Evolutionary conservation across 2,329 filamentous ascomycete species (phyloP).

Genomic region (Elsinoe australis): DNA sequence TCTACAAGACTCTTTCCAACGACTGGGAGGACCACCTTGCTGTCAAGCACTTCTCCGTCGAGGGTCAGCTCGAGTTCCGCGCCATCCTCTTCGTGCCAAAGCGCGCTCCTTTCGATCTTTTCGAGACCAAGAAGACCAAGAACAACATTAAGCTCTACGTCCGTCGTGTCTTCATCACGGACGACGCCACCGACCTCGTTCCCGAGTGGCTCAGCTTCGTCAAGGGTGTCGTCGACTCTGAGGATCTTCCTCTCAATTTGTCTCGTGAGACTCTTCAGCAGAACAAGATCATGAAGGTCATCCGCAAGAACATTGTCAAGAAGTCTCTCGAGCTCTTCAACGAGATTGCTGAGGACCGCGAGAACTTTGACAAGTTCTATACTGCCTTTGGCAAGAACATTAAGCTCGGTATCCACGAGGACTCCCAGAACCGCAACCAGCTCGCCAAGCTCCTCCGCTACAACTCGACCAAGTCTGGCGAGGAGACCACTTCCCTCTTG

Average conservation of each 20-base stretch:
- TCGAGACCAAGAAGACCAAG: conserved; percentile 99
- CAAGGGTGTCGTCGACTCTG: conserved; percentile 99
- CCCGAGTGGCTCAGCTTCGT: conserved; percentile 99
- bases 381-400: conserved; percentile 99
- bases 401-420: conserved; percentile 99
- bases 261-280: conserved; percentile 99
- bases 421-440: conserved; percentile 85
- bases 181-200: conserved; percentile 97
- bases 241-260: conserved; percentile 98
- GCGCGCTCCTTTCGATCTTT: conserved; percentile 98
- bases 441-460: conserved; percentile 98
- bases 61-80: conserved; percentile 99
- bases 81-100: conserved; percentile 99
- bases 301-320: conserved; percentile 99
- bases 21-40: conserved; percentile 99
- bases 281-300: conserved; percentile 99
- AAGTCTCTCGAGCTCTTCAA: conserved; percentile 99
- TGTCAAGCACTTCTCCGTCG: conserved; percentile 99
- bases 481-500: conserved; percentile 85
- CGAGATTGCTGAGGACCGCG: conserved; percentile 98
- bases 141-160: conserved; percentile 99
- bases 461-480: conserved; percentile 97
- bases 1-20: conserved; percentile 99
- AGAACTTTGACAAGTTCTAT: conserved; percentile 99
- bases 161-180: conserved; percentile 99